Percentiles rank a stretch among this genome's conserved stretches.
Conservation (phyloP, 768 basidiomycete genomes). For the Baorangia bicolor region DNA sequence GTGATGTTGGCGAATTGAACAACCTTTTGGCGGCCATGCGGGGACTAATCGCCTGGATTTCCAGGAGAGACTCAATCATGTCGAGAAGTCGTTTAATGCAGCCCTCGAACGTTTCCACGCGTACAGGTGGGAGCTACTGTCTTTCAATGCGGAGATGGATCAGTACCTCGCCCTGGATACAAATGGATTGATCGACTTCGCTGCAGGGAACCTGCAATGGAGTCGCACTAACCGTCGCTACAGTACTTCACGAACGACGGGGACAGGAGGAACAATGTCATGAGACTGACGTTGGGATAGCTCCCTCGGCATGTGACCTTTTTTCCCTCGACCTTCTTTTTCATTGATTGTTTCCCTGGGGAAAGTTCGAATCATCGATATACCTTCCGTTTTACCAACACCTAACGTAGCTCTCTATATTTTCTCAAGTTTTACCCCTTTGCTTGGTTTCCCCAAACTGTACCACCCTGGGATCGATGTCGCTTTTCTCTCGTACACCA, state of each 20-base stretch:
- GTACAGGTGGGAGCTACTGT: conserved; percentile 6
- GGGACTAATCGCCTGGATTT: conserved; percentile 11
- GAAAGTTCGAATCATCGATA: too few species aligned
- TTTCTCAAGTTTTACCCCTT: too few species aligned
- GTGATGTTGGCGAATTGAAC: neutral
- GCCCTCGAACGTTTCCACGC: conserved; percentile 2
- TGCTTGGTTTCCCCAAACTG: too few species aligned
- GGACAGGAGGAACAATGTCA: conserved; percentile 6
- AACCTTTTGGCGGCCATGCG: conserved; percentile 11
- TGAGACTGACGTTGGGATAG: neutral
- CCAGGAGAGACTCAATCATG: conserved; percentile 8
- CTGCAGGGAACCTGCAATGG: conserved; percentile 11
- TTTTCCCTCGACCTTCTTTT: too few species aligned
- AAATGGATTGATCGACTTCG: conserved; percentile 11
- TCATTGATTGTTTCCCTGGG: too few species aligned
- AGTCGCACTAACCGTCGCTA: conserved; percentile 12
- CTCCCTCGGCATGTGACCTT: neutral
- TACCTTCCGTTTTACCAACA: too few species aligned
- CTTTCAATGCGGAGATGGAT: conserved; percentile 8
- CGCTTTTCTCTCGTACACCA: too few species aligned
- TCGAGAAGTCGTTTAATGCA: conserved; percentile 5
- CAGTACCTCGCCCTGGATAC: conserved; percentile 4
- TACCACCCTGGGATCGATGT: too few species aligned
- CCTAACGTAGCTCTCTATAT: too few species aligned
- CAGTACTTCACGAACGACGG: conserved; percentile 7